Evolutionary conservation across 2,329 filamentous ascomycete species (phyloP).

Genomic region (Elsinoe australis): DNA sequence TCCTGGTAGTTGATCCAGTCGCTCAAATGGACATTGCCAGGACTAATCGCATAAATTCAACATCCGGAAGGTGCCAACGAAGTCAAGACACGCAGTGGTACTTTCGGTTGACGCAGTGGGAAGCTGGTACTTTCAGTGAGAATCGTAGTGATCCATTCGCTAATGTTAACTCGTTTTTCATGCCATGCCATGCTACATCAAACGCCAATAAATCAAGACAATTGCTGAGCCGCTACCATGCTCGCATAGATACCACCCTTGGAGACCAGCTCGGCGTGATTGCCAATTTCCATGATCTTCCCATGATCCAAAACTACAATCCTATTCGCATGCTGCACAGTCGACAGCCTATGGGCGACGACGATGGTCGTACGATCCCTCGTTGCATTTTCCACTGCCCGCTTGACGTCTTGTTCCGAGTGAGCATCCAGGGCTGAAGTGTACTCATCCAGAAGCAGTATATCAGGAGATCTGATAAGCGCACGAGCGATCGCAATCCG

Average conservation of each 20-base stretch:
- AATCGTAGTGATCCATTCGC: constrained; percentile 5
- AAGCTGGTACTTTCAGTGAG: no score
- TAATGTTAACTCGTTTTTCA: constrained; percentile 3
- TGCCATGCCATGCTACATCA: background rate
- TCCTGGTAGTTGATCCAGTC: no score
- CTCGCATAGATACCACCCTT: constrained; percentile 37
- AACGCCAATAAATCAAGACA: constrained; percentile 21
- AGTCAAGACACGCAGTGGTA: no score
- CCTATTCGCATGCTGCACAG: constrained; percentile 69
- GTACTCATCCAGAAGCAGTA: constrained; percentile 42
- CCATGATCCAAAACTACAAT: constrained; percentile 71
- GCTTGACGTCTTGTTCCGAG: constrained; percentile 38
- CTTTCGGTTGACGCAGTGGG: no score
- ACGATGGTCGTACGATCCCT: constrained; percentile 56
- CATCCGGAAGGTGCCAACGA: no score
- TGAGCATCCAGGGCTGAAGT: constrained; percentile 42
- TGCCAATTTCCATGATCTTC: constrained; percentile 53
- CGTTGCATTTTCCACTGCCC: constrained; percentile 35
- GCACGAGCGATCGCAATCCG: constrained; percentile 41
- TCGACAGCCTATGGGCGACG: constrained; percentile 69
- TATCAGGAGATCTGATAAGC: constrained; percentile 39
- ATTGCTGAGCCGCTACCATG: constrained; percentile 32
- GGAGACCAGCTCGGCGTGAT: constrained; percentile 51
- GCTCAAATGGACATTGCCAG: no score
- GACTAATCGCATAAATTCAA: no score